These are phyloP conservation scores for Citrullus amarus DNA, from an alignment of 306 rosid genomes.

Conservation along the genomic window DNA sequence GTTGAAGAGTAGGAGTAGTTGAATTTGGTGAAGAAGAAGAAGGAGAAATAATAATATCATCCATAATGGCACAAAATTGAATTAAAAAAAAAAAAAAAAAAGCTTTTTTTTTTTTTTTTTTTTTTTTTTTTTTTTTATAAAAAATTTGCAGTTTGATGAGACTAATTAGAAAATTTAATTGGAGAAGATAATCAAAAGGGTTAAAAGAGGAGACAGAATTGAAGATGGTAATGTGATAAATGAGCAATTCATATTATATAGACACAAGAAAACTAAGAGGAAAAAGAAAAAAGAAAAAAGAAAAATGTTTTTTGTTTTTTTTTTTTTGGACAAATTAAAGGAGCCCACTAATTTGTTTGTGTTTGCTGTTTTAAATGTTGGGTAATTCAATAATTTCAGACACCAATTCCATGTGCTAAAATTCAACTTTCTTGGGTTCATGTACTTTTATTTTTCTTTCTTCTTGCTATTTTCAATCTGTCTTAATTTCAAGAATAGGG, in stretches of 20 bases:
- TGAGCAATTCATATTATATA: neutral
- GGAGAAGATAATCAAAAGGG: neutral
- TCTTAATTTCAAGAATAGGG: too few species aligned
- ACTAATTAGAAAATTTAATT: too few species aligned
- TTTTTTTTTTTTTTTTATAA: too few species aligned
- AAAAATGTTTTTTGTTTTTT: too few species aligned
- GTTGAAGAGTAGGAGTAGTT: conserved; percentile 16
- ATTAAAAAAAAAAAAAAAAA: too few species aligned
- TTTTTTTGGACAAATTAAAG: neutral
- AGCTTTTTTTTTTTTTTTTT: too few species aligned
- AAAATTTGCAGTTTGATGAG: too few species aligned
- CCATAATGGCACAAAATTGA: neutral
- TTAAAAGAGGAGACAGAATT: neutral
- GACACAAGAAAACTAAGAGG: neutral
- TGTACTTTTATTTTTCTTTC: neutral
- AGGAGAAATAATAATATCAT: neutral
- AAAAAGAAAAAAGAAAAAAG: too few species aligned
- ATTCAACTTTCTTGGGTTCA: neutral
- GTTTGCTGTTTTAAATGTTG: neutral
- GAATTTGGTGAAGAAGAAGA: neutral
- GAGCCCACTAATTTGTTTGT: neutral
- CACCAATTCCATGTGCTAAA: neutral
- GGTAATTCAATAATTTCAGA: neutral
- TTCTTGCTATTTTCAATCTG: too few species aligned
- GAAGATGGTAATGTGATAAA: neutral